phyloP scores from a whole-genome alignment of 106 monocot genomes.

The Posidonia australis region DNA sequence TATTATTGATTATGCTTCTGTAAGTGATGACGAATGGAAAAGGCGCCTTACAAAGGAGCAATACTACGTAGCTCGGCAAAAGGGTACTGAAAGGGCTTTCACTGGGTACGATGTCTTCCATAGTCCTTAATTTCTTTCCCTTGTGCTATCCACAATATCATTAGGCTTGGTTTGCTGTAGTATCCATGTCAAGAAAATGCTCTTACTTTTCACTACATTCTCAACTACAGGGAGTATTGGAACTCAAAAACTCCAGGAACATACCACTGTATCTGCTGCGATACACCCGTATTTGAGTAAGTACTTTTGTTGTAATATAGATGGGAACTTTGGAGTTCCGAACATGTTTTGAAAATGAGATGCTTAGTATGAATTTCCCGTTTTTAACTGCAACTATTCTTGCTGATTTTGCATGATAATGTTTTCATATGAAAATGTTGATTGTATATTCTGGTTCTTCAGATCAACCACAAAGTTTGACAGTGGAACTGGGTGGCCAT shows the following conservation, averaged over 20 bases:
- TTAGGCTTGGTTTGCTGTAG: not conserved
- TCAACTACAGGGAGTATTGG: constrained; percentile 65
- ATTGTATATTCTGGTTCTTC: constrained; percentile 1
- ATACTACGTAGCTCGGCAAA: constrained; percentile 61
- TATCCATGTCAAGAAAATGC: not conserved
- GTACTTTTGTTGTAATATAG: not conserved
- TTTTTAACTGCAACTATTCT: too few species aligned
- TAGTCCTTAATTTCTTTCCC: not conserved
- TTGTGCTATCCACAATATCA: not conserved
- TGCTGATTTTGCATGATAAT: not conserved
- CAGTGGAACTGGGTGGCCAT: constrained; percentile 97
- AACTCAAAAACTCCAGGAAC: constrained; percentile 80
- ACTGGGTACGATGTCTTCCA: constrained; percentile 49
- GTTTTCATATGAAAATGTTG: not conserved
- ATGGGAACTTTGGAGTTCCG: too few species aligned
- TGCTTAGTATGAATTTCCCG: too few species aligned
- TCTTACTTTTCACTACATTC: not conserved
- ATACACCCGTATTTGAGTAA: constrained; percentile 89
- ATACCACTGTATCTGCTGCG: constrained; percentile 85
- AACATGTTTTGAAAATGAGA: not conserved
- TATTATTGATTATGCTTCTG: constrained; percentile 16
- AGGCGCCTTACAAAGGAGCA: constrained; percentile 62
- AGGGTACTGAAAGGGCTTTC: constrained; percentile 96
- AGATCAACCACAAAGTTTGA: constrained; percentile 82
- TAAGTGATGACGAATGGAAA: constrained; percentile 79